phyloP scores from a whole-genome alignment of 1,284 basidiomycete genomes.

The Ustilago bromivora region DNA sequence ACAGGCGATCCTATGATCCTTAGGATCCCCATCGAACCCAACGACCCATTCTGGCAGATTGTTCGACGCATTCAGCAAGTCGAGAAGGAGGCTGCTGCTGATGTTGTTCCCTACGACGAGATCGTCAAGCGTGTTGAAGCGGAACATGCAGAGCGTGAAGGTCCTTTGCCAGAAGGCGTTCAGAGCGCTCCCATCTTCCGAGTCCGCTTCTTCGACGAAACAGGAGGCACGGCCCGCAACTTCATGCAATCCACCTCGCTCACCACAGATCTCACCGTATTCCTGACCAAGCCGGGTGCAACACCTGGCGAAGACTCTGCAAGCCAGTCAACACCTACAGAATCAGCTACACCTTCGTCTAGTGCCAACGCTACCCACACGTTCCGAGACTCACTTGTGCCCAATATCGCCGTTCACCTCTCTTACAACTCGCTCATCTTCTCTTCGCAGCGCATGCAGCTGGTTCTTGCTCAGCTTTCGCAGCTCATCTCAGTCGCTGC shows the following conservation, averaged over 20 bases:
- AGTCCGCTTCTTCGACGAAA: constrained; percentile 96
- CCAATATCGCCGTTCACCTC: constrained; percentile 80
- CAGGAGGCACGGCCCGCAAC: constrained; percentile 74
- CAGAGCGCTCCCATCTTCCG: constrained; percentile 78
- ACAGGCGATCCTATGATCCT: constrained; percentile 85
- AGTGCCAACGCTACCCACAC: constrained; percentile 25
- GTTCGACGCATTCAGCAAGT: constrained; percentile 86
- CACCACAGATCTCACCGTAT: constrained; percentile 90
- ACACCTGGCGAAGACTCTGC: constrained; percentile 47
- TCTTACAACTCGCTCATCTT: constrained; percentile 97
- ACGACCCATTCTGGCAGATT: constrained; percentile 91
- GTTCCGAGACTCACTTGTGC: constrained; percentile 72
- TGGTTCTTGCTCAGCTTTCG: constrained; percentile 87
- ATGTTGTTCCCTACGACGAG: constrained; percentile 84
- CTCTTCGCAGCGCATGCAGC: constrained; percentile 80
- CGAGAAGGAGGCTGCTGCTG: constrained; percentile 84
- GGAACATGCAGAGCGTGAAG: constrained; percentile 53
- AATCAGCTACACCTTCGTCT: constrained; percentile 16
- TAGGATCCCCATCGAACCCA: constrained; percentile 84
- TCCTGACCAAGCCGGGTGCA: constrained; percentile 69
- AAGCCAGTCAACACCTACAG: constrained; percentile 10
- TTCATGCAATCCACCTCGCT: constrained; percentile 73
- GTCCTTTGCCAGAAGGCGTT: constrained; percentile 46
- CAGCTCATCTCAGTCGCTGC: constrained; percentile 81
- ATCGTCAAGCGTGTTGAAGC: constrained; percentile 75